These are phyloP conservation scores for Curvularia sp. DNA, from an alignment of 2,329 filamentous ascomycete genomes.

Conservation along the genomic window DNA sequence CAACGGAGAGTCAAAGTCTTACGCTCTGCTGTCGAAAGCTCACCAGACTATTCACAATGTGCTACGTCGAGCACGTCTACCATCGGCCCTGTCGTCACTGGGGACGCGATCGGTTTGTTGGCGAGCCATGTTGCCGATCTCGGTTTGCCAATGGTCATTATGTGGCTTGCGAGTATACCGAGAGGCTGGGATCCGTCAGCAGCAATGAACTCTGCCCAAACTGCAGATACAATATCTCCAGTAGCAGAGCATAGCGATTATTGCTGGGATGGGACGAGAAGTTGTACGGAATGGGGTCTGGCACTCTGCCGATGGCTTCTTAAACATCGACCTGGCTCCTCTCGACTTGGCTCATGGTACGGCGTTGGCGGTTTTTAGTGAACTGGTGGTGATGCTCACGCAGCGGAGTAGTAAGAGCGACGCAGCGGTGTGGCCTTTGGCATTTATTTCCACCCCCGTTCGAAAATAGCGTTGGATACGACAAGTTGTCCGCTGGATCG, in stretches of 20 bases:
- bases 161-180: conserved; percentile 33
- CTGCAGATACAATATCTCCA: conserved; percentile 27
- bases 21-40: neutral
- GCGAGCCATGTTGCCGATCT: conserved; percentile 42
- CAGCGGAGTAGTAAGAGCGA: neutral
- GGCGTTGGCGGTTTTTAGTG: neutral
- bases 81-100: conserved; percentile 42
- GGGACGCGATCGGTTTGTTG: conserved; percentile 37
- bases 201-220: conserved; percentile 27
- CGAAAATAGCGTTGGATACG: neutral
- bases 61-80: conserved; percentile 42
- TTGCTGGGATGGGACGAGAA: conserved; percentile 20
- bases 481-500: neutral
- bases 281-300: neutral
- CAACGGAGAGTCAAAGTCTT: neutral
- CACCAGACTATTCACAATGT: conserved; percentile 32
- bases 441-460: neutral
- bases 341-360: neutral
- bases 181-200: conserved; percentile 34
- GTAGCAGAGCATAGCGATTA: conserved; percentile 26
- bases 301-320: neutral
- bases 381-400: neutral
- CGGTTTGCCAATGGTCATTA: conserved; percentile 26
- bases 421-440: neutral
- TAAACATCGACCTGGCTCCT: neutral